Conservation (phyloP, 805 yeast genomes). For the Candida loeiensis region DNA sequence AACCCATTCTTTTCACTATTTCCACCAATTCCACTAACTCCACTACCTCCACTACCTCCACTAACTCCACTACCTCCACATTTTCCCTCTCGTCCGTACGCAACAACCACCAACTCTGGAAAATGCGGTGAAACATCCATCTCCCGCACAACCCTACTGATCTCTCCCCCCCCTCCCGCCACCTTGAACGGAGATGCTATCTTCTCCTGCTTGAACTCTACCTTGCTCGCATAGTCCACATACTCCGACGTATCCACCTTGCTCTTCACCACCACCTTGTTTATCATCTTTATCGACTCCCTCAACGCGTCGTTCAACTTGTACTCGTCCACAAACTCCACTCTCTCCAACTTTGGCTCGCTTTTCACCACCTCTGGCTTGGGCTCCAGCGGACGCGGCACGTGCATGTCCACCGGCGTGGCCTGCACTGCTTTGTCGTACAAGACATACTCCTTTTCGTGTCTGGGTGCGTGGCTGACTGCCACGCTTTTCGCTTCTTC, state of each 20-base stretch:
- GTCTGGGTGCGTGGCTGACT: background rate
- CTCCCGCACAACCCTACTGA: constrained; percentile 2
- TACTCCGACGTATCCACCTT: constrained; percentile 2
- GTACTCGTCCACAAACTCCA: constrained; percentile 15
- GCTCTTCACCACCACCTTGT: constrained; percentile 14
- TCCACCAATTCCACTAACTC: no score
- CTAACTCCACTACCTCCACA: no score
- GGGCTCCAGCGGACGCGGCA: background rate
- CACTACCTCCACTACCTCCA: no score
- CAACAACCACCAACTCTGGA: constrained; percentile 13
- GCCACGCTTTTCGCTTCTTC: constrained; percentile 11
- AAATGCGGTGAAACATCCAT: constrained; percentile 14
- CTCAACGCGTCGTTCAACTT: constrained; percentile 19
- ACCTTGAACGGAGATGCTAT: constrained; percentile 2
- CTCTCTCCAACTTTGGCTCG: background rate
- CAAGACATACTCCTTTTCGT: constrained; percentile 11
- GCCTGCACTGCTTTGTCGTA: constrained; percentile 26
- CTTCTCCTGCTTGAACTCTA: constrained; percentile 8
- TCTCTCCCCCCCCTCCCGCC: background rate
- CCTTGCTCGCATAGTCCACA: constrained; percentile 9
- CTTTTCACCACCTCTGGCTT: background rate
- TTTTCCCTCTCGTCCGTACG: constrained; percentile 7
- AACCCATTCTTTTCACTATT: no score
- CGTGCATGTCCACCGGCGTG: constrained; percentile 1
- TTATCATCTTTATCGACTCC: constrained; percentile 23